phyloP scores from a whole-genome alignment of 257 asterid species.

The Plectranthus barbatus region DNA sequence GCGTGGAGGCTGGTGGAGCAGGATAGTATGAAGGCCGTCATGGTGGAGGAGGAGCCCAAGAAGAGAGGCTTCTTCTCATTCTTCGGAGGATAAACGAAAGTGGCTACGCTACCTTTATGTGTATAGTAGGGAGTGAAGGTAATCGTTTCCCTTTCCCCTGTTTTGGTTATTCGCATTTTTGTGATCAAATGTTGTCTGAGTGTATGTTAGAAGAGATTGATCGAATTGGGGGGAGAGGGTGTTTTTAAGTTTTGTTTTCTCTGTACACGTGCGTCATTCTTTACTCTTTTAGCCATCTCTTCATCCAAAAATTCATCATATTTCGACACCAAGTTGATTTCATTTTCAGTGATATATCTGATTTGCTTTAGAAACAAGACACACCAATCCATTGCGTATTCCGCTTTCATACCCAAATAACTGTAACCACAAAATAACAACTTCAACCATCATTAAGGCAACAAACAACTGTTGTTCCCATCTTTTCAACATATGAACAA shows the following conservation, averaged over 20 bases:
- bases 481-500: too few species aligned
- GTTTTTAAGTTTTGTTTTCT: slow-evolving; percentile 8
- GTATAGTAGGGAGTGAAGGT: slow-evolving; percentile 35
- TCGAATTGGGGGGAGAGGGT: slow-evolving; percentile 1
- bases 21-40: slow-evolving; percentile 93
- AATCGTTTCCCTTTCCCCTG: slow-evolving; percentile 16
- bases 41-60: slow-evolving; percentile 95
- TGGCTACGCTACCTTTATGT: slow-evolving; percentile 1
- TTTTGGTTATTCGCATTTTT: not conserved
- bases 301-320: not conserved
- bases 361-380: too few species aligned
- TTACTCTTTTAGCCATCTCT: too few species aligned
- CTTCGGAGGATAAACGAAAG: slow-evolving; percentile 53
- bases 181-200: too few species aligned
- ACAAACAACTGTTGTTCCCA: too few species aligned
- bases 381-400: too few species aligned
- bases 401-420: too few species aligned
- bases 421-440: too few species aligned
- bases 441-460: too few species aligned
- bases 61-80: slow-evolving; percentile 88
- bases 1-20: slow-evolving; percentile 99
- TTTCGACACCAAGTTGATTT: too few species aligned
- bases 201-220: not conserved
- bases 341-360: too few species aligned
- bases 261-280: slow-evolving; percentile 8